Evolutionary conservation across 495 filamentous ascomycete species (phyloP), one percentile per base, ranked within the genome.

Genomic region (Pyronema domesticum): DNA sequence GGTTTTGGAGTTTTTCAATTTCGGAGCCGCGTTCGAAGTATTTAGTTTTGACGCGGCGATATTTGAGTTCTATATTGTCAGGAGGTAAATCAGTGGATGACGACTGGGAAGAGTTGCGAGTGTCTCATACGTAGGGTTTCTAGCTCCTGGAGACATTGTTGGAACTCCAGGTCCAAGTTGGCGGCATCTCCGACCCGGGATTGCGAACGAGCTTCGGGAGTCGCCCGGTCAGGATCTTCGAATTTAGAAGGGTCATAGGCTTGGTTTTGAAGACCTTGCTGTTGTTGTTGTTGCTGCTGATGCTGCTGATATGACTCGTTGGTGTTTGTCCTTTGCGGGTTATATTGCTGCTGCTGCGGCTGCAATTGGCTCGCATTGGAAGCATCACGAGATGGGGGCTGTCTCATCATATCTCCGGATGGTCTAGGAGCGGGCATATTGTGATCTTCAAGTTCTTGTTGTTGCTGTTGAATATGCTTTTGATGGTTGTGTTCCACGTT

Each of bases 21-120:
- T 96, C 89, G 46, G 81, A 73, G 63, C 93, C 89, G 60, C 88
- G 87, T 55, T 98, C 91, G 65, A 96, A 98, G 65, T 95, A 98
- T 58, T 94, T 83, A 35, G 85, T 79, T 72, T 98, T 98, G 49
- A 98, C 91, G 67, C 95, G 95, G 69, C 86, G 86, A 65, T 98
- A 98, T 72, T 98, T 98, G 58, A 77, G 78, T 66, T 86, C 89
- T 95, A 63, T 50, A 58, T 42, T 69, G 67, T 19, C 10, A 51
- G 23, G 30, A 42, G 37, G 17, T 9, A 59, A 11, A 43, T 33
- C 23, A 51, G 19, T 34, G 34, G 37, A 10, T 10, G 18, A 9
- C 11, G 54, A 70, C 69, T 10, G 71, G 69, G 59, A 68, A 69
- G 53, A 72, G 72, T 51, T 63, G 64, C 62, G 68, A 69, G 51